Conservation (phyloP, 1,284 basidiomycete genomes). For the Sporisorium exsertum region DNA sequence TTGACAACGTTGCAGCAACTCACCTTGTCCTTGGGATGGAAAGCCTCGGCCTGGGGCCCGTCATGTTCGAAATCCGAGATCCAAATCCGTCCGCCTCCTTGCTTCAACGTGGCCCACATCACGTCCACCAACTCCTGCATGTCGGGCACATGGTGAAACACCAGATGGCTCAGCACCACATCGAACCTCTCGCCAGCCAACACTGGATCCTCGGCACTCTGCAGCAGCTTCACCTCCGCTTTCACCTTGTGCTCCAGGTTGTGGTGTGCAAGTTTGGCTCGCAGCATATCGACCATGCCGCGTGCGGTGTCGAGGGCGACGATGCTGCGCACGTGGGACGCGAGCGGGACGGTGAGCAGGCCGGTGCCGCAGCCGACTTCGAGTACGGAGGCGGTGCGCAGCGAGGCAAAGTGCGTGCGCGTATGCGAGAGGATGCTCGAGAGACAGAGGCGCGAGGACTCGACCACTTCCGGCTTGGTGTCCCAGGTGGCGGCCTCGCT, state of each 20-base stretch:
- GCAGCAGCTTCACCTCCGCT: conserved; percentile 36
- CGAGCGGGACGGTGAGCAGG: conserved; percentile 35
- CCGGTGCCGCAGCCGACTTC: conserved; percentile 53
- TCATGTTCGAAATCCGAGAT: conserved; percentile 45
- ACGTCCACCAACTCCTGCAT: conserved; percentile 33
- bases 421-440: conserved; percentile 19
- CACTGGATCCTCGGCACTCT: conserved; percentile 38
- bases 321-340: conserved; percentile 23
- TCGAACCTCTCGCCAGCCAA: conserved; percentile 30
- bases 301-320: conserved; percentile 35
- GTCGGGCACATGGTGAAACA: conserved; percentile 49
- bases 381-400: conserved; percentile 14
- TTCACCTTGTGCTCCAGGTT: conserved; percentile 12
- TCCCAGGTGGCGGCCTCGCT: conserved; percentile 46
- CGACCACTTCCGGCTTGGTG: conserved; percentile 41
- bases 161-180: conserved; percentile 38
- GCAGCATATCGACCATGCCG: conserved; percentile 50
- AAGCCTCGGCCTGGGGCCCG: conserved; percentile 29
- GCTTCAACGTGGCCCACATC: conserved; percentile 23
- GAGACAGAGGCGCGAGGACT: conserved; percentile 34
- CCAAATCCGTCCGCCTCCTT: conserved; percentile 31
- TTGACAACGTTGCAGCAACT: neutral
- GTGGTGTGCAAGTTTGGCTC: conserved; percentile 13
- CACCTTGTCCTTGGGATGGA: conserved; percentile 51
- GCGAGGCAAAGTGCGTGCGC: conserved; percentile 2